Base-by-base conservation (phyloP, 2,329 filamentous ascomycete species). In the Chalara sp. region DNA sequence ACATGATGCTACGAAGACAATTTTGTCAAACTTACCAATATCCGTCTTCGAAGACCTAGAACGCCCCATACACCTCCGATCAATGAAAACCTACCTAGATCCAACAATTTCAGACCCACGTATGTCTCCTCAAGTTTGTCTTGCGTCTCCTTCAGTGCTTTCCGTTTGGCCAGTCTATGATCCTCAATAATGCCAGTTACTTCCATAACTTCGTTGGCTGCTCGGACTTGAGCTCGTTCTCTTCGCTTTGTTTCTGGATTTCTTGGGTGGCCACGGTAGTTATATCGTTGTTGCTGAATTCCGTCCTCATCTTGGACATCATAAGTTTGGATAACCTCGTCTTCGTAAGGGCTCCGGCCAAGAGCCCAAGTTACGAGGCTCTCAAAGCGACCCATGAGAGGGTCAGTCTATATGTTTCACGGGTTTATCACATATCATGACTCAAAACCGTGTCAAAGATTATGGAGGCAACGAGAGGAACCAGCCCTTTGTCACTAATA, bases 201-300 rank as follows among this genome's bases (percentile, higher is more conserved):
- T 47, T 63, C 60, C 62, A 67, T 64, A 31, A 67, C 65, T 55
- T 67, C 65, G 49, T 67, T 67, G 33, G 64, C 62, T 21, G 65
- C 64, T 32, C 64, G 58, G 29, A 67, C 60, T 30, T 65, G 59
- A 12, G 67, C 63, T 45, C 60, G 57, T 40, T 65, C 61, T 42
- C 61, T 53, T 13, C 61, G 55, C 48, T 57, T 65, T 7, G 62
- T 66, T 42, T 65, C 62, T 4, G 60, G 60, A 45, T 67, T 66
- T 41, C 58, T 56, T 5, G 65, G 64, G 44, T 60, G 61, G 5
- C 65, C 65, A 48, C 61, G 59, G 11, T 61, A 57, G 43, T 66
- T 62, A 45, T 66, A 67, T 50, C 56, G 54, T 47, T 67, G 65
- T 50, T 57, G 54, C 46, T 67, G 65, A 6, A 35, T 49, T 40